These are phyloP conservation scores for Clonostachys rosea DNA, from an alignment of 2,329 filamentous ascomycete species.

Conservation along the genomic window DNA sequence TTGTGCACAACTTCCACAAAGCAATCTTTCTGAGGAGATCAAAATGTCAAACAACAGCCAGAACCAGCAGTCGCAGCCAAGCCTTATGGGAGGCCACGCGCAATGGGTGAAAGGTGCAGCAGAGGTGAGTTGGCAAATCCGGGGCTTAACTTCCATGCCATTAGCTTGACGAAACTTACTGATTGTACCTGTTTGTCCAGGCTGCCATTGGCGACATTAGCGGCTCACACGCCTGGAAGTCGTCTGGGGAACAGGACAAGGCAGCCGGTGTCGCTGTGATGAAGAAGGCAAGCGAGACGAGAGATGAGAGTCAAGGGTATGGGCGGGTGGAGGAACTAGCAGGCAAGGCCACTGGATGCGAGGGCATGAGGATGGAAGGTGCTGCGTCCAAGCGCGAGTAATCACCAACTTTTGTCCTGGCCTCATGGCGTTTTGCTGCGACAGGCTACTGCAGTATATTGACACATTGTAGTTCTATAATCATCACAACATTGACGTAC, in stretches of 20 bases:
- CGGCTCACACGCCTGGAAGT: slow-evolving; percentile 58
- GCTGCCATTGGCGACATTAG: slow-evolving; percentile 56
- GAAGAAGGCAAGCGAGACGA: slow-evolving; percentile 53
- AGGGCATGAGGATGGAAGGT: slow-evolving; percentile 65
- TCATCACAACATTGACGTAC: background rate
- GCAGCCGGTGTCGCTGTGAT: slow-evolving; percentile 55
- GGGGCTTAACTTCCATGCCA: background rate
- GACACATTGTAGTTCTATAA: too few relatives aligned
- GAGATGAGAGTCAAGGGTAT: slow-evolving; percentile 51
- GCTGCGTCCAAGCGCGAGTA: slow-evolving; percentile 37
- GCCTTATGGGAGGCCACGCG: slow-evolving; percentile 58
- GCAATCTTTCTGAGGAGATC: background rate
- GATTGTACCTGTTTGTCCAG: slow-evolving; percentile 23
- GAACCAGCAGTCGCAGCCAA: slow-evolving; percentile 37
- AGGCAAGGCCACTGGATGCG: slow-evolving; percentile 60
- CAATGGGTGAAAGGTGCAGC: slow-evolving; percentile 66
- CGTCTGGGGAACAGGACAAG: slow-evolving; percentile 61
- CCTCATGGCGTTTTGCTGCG: too few relatives aligned
- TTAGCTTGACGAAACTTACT: background rate
- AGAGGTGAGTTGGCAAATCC: slow-evolving; percentile 40
- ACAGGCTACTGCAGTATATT: too few relatives aligned
- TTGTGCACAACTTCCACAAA: too few relatives aligned
- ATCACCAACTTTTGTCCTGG: background rate
- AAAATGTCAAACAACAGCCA: slow-evolving; percentile 20
- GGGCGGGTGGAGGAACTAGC: slow-evolving; percentile 62